Conservation (phyloP, 176 grass and related monocot species). For the Themeda triandra region DNA sequence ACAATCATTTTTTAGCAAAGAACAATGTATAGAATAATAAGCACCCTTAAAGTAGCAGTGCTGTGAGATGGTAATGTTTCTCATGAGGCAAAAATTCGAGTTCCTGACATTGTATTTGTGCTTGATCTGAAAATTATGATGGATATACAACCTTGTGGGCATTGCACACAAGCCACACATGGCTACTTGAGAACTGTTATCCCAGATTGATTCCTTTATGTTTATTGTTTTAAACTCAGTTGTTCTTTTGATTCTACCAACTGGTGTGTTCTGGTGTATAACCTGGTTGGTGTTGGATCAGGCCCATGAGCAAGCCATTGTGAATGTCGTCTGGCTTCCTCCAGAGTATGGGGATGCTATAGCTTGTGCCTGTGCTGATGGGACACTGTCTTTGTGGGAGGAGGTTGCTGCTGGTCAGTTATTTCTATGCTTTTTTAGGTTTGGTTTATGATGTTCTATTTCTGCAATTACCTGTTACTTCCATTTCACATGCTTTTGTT, state of each 20-base stretch:
- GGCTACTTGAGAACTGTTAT: not conserved
- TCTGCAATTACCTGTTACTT: not conserved
- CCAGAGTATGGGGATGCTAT: constrained; percentile 84
- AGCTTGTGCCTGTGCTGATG: constrained; percentile 76
- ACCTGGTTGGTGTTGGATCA: constrained; percentile 35
- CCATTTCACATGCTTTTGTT: not conserved
- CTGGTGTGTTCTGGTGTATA: not conserved
- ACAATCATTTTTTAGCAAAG: not conserved
- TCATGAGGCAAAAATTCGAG: not conserved
- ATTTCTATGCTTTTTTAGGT: not conserved
- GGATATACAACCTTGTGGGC: not conserved
- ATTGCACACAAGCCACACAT: not conserved
- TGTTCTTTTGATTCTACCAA: not conserved
- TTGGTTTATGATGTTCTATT: not conserved
- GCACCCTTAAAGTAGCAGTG: not conserved
- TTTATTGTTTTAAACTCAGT: constrained; percentile 6
- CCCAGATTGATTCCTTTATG: not conserved
- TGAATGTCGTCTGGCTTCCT: constrained; percentile 72
- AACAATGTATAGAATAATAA: not conserved
- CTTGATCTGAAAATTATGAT: not conserved
- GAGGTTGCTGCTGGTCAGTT: constrained; percentile 67
- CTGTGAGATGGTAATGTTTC: not conserved
- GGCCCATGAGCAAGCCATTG: constrained; percentile 57
- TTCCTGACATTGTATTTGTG: not conserved
- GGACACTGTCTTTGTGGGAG: constrained; percentile 92